Base-by-base conservation (phyloP, 1,139 yeast species). In the Sugiyamaella japonica region DNA sequence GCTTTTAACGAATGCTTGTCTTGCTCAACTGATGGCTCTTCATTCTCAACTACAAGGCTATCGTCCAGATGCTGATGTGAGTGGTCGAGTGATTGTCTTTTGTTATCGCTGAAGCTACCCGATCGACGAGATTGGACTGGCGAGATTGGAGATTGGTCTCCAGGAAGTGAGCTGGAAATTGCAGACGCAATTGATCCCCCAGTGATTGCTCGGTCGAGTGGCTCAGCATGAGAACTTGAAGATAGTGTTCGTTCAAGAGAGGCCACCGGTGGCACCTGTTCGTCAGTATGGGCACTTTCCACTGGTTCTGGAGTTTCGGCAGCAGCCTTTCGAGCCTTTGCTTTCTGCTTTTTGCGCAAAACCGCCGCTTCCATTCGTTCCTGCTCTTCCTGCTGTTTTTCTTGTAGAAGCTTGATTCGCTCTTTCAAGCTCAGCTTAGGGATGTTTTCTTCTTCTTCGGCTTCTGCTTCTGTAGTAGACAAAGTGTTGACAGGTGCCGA, bases 401-500 rank as follows among this genome's bases (percentile, higher is more conserved):
- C 82, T 67, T 91, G 96, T 53, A 93, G 76, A 66, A 89, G 68
- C 9, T 89, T 89, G 67, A 93, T 89, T 61, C 98, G 80, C 62
- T 93, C 97, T 67, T 87, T 87, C 66, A 93, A 76, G 55, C 95
- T 85, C 74, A 90, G 73, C 62, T 86, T 85, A 10, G 97, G 96
- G 28, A 76, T 82, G 6, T 74, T 77, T 55, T 80, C 83, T 56
- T 76, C 79, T 70, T 59, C 66, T 7, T 36, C 31, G 32, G 10
- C 29, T 56, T 76, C 79, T 70, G 59, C 66, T 7, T 36, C 31
- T 32, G 10, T 15, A 44, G 17, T 32, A 45, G 15, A n/a, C 6
- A 49, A 25, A 17, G 42, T n/a, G 8, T 32, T 15, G 12, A 28
- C 50, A 50, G 50, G 37, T 38, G 59, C 58, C n/a, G 67, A 68